phyloP scores from a whole-genome alignment of 2,329 filamentous ascomycete species.

The Sclerotinia spermophila region DNA sequence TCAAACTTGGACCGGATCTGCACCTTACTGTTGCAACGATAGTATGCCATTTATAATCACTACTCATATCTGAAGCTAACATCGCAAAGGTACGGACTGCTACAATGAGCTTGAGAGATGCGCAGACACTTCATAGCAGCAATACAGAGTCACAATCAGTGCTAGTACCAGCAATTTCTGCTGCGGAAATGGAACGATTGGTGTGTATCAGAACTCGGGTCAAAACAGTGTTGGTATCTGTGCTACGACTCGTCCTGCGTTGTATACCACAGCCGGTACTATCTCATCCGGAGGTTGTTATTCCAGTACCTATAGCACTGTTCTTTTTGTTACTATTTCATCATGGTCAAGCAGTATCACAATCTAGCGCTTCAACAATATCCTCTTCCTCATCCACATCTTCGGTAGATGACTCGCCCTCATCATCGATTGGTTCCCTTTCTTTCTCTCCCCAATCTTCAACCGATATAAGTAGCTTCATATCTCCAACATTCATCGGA shows the following conservation, averaged over 20 bases:
- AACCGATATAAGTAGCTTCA: neutral
- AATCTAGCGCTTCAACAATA: neutral
- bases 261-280: neutral
- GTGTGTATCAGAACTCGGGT: neutral
- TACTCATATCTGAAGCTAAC: neutral
- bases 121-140: neutral
- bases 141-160: neutral
- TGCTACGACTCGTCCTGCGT: neutral
- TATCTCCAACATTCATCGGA: neutral
- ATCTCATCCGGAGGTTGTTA: neutral
- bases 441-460: neutral
- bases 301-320: neutral
- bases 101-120: neutral
- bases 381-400: neutral
- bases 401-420: neutral
- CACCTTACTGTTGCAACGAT: slow-evolving; percentile 1
- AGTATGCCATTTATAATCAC: neutral
- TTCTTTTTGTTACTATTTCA: neutral
- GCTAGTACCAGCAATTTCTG: neutral
- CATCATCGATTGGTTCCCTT: no score
- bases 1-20: neutral
- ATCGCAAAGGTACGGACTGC: neutral
- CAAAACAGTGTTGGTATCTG: neutral
- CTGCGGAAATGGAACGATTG: neutral
- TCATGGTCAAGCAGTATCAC: neutral